Conservation (phyloP, 2,329 filamentous ascomycete species). For the Fonsecaea erecta region DNA sequence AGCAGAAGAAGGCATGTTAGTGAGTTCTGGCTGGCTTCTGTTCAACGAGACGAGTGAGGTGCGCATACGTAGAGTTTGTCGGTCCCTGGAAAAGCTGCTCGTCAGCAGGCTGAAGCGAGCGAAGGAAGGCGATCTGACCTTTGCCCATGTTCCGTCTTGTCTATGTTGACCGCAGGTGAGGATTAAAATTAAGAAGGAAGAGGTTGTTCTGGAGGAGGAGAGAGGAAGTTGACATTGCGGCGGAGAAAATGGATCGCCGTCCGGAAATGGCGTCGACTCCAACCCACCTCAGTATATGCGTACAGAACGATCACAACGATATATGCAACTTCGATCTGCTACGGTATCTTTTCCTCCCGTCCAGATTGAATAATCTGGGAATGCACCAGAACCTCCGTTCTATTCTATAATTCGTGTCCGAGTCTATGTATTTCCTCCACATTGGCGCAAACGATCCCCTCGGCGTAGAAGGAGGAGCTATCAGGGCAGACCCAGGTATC, state of each 20-base stretch:
- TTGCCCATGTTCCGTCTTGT: constrained; percentile 43
- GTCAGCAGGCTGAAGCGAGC: constrained; percentile 30
- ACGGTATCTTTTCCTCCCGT: too few species aligned
- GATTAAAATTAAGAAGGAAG: neutral
- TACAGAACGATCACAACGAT: too few species aligned
- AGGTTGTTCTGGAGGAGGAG: neutral
- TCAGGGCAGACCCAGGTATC: constrained; percentile 35
- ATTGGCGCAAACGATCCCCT: neutral
- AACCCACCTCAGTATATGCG: neutral
- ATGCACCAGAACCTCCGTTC: neutral
- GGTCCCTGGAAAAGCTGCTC: constrained; percentile 46
- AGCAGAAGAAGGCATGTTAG: constrained; percentile 14
- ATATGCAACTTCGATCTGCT: neutral
- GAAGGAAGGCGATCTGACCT: constrained; percentile 41
- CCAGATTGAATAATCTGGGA: too few species aligned
- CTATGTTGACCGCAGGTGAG: neutral
- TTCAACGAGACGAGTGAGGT: too few species aligned
- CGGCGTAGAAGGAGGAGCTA: neutral
- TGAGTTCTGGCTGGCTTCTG: neutral
- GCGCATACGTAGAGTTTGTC: constrained; percentile 55
- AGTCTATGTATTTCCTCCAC: neutral
- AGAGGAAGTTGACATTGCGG: neutral
- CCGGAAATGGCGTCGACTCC: neutral
- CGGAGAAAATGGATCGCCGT: neutral
- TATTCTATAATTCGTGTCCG: constrained; percentile 5